Conservation (phyloP, 83 land plant genomes). For the Thuja plicata region DNA sequence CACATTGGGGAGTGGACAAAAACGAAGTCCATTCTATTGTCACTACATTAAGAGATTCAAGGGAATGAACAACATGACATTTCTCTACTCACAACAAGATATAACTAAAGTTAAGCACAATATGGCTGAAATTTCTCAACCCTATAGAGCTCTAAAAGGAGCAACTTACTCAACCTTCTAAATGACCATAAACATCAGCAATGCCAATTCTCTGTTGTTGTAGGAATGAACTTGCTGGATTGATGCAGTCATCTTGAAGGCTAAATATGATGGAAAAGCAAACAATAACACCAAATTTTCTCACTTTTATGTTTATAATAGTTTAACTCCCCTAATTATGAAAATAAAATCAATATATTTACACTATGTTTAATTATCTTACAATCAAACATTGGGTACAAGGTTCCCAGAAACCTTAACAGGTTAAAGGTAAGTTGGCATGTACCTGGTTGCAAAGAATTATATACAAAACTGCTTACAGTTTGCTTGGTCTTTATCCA, state of each 20-base stretch:
- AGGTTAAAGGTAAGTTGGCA: conserved; percentile 2
- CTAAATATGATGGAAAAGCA: neutral
- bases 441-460: conserved; percentile 12
- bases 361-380: neutral
- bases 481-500: neutral
- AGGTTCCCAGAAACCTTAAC: neutral
- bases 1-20: neutral
- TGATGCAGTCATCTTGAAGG: neutral
- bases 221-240: neutral
- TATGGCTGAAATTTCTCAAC: neutral
- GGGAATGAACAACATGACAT: neutral
- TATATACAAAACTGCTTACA: conserved; percentile 6
- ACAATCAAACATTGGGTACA: neutral
- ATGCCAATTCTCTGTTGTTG: neutral
- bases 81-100: neutral
- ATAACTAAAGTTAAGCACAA: neutral
- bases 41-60: neutral
- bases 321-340: neutral
- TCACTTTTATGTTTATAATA: neutral
- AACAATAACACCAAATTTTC: neutral
- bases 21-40: neutral
- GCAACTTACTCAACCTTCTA: neutral
- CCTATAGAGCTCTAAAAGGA: neutral
- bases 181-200: neutral
- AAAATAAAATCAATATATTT: neutral